These are phyloP conservation scores for Rhodotorula sp. DNA, from an alignment of 1,284 basidiomycete species.

Conservation along the genomic window DNA sequence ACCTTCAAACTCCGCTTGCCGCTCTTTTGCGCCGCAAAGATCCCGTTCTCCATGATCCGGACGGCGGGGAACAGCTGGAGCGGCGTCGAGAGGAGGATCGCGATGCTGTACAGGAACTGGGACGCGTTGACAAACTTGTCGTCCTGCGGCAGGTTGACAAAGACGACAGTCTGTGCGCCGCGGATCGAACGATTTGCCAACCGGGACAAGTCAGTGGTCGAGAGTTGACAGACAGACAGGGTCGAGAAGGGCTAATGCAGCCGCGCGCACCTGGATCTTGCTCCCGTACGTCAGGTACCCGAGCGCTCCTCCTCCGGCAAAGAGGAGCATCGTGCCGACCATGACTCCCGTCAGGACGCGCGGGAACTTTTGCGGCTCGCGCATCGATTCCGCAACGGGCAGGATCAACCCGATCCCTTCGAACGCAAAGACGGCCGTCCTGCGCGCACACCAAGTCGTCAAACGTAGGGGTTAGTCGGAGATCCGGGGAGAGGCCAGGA, in stretches of 20 bases:
- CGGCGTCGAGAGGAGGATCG: slow-evolving; percentile 90
- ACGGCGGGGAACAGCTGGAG: slow-evolving; percentile 97
- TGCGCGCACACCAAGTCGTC: slow-evolving; percentile 45
- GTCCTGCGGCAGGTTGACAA: slow-evolving; percentile 84
- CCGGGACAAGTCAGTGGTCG: too few species aligned
- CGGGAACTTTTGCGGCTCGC: slow-evolving; percentile 86
- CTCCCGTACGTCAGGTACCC: slow-evolving; percentile 87
- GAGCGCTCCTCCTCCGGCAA: slow-evolving; percentile 84
- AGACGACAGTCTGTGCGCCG: slow-evolving; percentile 74
- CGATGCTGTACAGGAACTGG: slow-evolving; percentile 63
- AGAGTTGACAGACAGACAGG: too few species aligned
- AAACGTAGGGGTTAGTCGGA: not conserved
- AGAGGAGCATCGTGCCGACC: slow-evolving; percentile 76
- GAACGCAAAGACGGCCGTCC: slow-evolving; percentile 97
- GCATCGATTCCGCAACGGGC: slow-evolving; percentile 95
- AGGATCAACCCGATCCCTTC: slow-evolving; percentile 97
- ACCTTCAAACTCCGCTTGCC: slow-evolving; percentile 68
- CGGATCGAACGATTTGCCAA: too few species aligned
- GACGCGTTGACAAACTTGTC: slow-evolving; percentile 87
- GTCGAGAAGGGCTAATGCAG: not conserved
- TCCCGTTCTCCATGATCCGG: slow-evolving; percentile 91
- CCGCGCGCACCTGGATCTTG: slow-evolving; percentile 51
- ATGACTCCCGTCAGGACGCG: slow-evolving; percentile 84
- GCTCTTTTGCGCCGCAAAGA: slow-evolving; percentile 65
- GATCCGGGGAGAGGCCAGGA: too few species aligned